Base-by-base conservation (phyloP, 164 flowering plant species). In the Chloranthus sessilifolius region DNA sequence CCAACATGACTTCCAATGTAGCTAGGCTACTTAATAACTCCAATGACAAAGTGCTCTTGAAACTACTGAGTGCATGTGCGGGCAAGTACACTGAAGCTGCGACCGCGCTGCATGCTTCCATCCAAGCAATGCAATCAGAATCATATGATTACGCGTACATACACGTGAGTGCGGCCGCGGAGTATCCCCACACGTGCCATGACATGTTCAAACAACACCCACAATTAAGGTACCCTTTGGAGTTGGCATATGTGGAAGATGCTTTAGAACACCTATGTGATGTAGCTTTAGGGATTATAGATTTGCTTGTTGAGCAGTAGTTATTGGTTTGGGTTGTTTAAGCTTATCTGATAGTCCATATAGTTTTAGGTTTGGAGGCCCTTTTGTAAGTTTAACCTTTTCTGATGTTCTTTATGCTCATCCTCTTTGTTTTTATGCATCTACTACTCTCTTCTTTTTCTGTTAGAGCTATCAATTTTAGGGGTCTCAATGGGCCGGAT, bases 161-260 rank as follows among this genome's bases (percentile, higher is more conserved):
- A 67, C 69, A 81, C 49, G 57, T 85, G 1, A 59, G 52, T 50
- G 86, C 88, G 0, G 91, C 90, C n/a, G 67, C 66, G 7, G 95
- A 81, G 47, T 86, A 86, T 28, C 84, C 95, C 0, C 74, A 67
- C 52, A 74, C 64, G 15, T 86, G 95, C 53, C 86, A 43, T 25
- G 76, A 81, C 53, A 74, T 64, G 0, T 86, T 73, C 52, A 74
- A 61, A 56, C 23, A 78, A 67, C 37, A 56, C 15, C 61, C 74
- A 0, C 70, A 74, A 7, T 43, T 81, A 64, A 66, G 23, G 37
- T 86, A 86, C 61, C 88, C 88, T 27, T 10, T 34, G 19, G 74
- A 76, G 57, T 53, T 86, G 44, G 77, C 74, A 2, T 45, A 38
- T 0, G 59, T 86, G 43, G 86, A 83, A 53, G 70, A 66, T 1